These are phyloP conservation scores for Alternaria infectoria DNA, from an alignment of 2,329 filamentous ascomycete species.

Conservation along the genomic window DNA sequence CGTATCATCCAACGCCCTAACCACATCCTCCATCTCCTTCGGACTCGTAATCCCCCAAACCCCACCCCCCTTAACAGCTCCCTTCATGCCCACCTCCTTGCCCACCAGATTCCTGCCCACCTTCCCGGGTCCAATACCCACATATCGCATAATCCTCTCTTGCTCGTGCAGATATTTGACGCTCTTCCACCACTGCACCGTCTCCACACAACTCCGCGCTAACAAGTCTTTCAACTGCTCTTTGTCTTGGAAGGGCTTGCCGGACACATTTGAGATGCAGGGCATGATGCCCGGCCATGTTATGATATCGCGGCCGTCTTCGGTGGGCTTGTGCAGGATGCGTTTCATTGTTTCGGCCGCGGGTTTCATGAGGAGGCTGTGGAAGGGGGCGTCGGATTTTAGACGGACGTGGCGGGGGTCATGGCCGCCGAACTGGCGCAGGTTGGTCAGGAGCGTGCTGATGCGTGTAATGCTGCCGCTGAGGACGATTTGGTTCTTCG, in stretches of 20 bases:
- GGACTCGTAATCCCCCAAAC: slow-evolving; percentile 92
- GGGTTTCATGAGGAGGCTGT: slow-evolving; percentile 89
- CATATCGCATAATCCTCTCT: slow-evolving; percentile 79
- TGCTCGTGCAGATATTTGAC: slow-evolving; percentile 88
- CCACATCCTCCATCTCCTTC: slow-evolving; percentile 57
- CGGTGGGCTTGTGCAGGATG: slow-evolving; percentile 66
- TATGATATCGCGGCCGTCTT: slow-evolving; percentile 68
- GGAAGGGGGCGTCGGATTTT: slow-evolving; percentile 88
- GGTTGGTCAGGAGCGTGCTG: slow-evolving; percentile 78
- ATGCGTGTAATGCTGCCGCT: slow-evolving; percentile 87
- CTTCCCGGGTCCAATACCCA: slow-evolving; percentile 92
- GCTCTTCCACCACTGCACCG: slow-evolving; percentile 92
- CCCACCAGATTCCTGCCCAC: slow-evolving; percentile 92
- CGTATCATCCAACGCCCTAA: slow-evolving; percentile 56
- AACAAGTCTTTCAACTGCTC: slow-evolving; percentile 80
- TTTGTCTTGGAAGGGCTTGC: slow-evolving; percentile 74
- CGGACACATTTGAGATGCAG: slow-evolving; percentile 87
- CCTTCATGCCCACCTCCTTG: slow-evolving; percentile 91
- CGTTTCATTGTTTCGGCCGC: slow-evolving; percentile 76
- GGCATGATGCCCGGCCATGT: slow-evolving; percentile 76
- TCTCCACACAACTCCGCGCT: slow-evolving; percentile 85
- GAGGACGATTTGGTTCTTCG: slow-evolving; percentile 93
- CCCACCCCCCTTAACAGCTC: slow-evolving; percentile 82
- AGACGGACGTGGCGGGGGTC: slow-evolving; percentile 86
- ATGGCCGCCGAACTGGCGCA: slow-evolving; percentile 88